A percentile compares a stretch with the other conserved stretches of the same genome.
Evolutionary conservation across 1,139 yeast species (phyloP).

Genomic region (Pichia sp.): DNA sequence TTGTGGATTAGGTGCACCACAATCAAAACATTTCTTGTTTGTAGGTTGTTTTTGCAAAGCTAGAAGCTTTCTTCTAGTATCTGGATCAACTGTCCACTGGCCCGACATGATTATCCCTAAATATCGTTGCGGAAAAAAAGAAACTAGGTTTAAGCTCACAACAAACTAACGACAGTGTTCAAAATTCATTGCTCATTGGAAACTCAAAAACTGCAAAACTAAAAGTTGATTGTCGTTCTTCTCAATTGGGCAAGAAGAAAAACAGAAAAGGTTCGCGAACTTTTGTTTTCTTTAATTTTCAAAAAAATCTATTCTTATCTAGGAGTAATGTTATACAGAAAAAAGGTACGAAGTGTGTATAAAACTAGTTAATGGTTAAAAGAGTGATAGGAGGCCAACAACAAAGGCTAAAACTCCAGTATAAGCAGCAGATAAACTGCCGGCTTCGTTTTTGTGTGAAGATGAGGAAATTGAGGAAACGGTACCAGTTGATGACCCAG

Average conservation of each 20-base stretch:
- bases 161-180: no score
- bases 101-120: slow-evolving; percentile 31
- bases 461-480: slow-evolving; percentile 1
- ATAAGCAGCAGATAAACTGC: no score
- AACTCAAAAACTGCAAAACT: no score
- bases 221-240: no score
- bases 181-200: no score
- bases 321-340: background rate
- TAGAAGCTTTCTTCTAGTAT: slow-evolving; percentile 74
- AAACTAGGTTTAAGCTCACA: no score
- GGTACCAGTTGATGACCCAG: background rate
- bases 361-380: background rate
- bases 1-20: slow-evolving; percentile 93
- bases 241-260: no score
- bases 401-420: background rate
- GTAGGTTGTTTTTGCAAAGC: slow-evolving; percentile 73
- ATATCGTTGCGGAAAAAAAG: no score
- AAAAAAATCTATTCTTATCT: background rate
- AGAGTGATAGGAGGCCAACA: background rate
- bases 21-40: slow-evolving; percentile 89
- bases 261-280: no score
- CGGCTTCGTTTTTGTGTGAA: slow-evolving; percentile 2
- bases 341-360: no score
- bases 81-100: slow-evolving; percentile 85
- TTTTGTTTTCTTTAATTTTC: no score